Percentiles rank a stretch among this genome's conserved stretches.
Conservation (phyloP, 208 protist genomes). For the Trypanosoma brucei region DNA sequence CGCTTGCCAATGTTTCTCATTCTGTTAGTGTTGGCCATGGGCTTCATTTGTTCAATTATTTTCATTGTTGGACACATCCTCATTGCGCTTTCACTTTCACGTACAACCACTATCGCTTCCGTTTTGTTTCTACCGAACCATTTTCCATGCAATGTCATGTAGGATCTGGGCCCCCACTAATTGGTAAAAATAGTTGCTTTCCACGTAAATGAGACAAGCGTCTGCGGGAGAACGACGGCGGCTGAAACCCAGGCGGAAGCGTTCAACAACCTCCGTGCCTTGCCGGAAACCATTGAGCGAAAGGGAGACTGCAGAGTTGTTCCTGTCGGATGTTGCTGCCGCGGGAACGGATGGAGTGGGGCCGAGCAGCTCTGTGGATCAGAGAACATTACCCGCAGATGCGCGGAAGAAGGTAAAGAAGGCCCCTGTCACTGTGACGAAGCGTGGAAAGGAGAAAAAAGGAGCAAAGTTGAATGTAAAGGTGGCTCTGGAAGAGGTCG, state of each 20-base stretch:
- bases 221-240: background rate
- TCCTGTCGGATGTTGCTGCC: background rate
- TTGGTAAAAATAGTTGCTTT: background rate
- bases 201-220: background rate
- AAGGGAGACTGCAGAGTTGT: conserved; percentile 1
- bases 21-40: too few relatives aligned
- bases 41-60: too few relatives aligned
- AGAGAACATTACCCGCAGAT: background rate
- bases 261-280: too few relatives aligned
- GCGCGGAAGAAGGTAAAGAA: conserved; percentile 1
- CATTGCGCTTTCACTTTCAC: background rate
- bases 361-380: background rate
- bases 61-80: background rate
- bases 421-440: background rate
- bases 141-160: background rate
- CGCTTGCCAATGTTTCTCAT: too few relatives aligned
- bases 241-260: background rate
- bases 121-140: background rate
- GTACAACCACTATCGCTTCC: background rate
- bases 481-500: background rate
- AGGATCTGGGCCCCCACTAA: background rate
- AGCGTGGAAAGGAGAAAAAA: conserved; percentile 1
- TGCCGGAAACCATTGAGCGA: background rate
- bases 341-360: background rate
- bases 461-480: background rate